Evolutionary conservation across 2,329 filamentous ascomycete species (phyloP).

Genomic region (Pestalotiopsis sp.): DNA sequence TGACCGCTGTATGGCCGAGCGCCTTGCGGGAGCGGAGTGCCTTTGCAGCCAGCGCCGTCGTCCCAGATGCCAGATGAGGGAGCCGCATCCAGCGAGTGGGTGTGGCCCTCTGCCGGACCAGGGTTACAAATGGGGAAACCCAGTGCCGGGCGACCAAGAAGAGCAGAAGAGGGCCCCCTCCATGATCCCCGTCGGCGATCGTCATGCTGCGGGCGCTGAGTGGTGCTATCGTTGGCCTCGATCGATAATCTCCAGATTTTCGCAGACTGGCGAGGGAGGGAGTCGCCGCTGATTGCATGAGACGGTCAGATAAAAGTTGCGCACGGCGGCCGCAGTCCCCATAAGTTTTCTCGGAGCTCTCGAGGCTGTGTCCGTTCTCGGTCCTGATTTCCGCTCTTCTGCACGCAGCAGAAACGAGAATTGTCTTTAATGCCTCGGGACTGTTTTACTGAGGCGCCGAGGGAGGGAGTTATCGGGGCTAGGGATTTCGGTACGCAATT

Average conservation of each 20-base stretch:
- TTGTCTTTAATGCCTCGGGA: neutral
- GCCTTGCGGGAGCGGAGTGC: neutral
- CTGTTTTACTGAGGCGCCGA: neutral
- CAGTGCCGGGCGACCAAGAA: neutral
- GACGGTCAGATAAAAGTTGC: neutral
- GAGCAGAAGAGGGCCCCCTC: neutral
- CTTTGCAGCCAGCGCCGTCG: neutral
- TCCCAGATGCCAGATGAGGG: slow-evolving; percentile 7
- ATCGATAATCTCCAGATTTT: neutral
- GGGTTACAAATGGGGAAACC: slow-evolving; percentile 5
- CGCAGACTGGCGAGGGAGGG: neutral
- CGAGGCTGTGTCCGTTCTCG: neutral
- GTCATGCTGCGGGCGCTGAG: slow-evolving; percentile 1
- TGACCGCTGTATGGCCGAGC: slow-evolving; percentile 4
- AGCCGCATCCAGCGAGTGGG: neutral
- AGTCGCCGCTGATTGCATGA: neutral
- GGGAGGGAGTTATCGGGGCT: neutral
- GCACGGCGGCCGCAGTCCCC: neutral
- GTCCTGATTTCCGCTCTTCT: neutral
- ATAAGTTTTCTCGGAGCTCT: neutral
- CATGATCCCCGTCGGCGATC: neutral
- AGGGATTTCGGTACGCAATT: slow-evolving; percentile 8
- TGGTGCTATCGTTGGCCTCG: neutral
- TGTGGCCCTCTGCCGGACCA: neutral
- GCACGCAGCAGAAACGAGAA: neutral